A percentile compares a stretch with the other conserved stretches of the same genome.
Evolutionary conservation across 2,329 filamentous ascomycete genomes (phyloP).

Genomic region (Chaetomium strumarium): DNA sequence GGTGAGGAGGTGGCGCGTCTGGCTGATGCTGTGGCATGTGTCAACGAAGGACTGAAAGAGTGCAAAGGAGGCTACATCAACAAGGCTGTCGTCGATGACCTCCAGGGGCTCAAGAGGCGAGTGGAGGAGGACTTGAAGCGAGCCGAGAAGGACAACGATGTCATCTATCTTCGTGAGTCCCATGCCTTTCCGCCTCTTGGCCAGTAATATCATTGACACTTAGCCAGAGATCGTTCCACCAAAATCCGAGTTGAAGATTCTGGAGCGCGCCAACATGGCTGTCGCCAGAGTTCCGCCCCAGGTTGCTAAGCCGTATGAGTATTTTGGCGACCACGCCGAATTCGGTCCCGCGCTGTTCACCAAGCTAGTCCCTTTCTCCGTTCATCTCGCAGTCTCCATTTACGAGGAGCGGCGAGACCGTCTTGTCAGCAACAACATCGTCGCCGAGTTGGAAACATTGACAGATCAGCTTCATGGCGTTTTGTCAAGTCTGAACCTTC

Average conservation of each 20-base stretch:
- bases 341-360: conserved; percentile 83
- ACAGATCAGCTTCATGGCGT: conserved; percentile 75
- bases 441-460: conserved; percentile 75
- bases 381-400: conserved; percentile 90
- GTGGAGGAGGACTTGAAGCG: conserved; percentile 84
- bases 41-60: conserved; percentile 82
- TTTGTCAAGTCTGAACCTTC: conserved; percentile 76
- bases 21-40: conserved; percentile 73
- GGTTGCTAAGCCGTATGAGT: conserved; percentile 70
- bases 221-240: conserved; percentile 65
- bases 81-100: conserved; percentile 72
- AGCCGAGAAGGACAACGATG: conserved; percentile 92
- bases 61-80: conserved; percentile 67
- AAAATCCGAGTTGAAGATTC: conserved; percentile 77
- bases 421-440: conserved; percentile 82
- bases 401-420: conserved; percentile 89
- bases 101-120: conserved; percentile 74
- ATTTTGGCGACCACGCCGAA: conserved; percentile 72
- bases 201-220: conserved; percentile 19
- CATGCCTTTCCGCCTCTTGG: conserved; percentile 40
- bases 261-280: conserved; percentile 89
- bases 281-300: conserved; percentile 71
- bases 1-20: conserved; percentile 90
- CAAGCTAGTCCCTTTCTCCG: conserved; percentile 89
- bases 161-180: conserved; percentile 77